Evolutionary conservation across 2,329 filamentous ascomycete genomes (phyloP), one percentile per base, ranked within the genome.

Genomic region (Cercospora sp.): DNA sequence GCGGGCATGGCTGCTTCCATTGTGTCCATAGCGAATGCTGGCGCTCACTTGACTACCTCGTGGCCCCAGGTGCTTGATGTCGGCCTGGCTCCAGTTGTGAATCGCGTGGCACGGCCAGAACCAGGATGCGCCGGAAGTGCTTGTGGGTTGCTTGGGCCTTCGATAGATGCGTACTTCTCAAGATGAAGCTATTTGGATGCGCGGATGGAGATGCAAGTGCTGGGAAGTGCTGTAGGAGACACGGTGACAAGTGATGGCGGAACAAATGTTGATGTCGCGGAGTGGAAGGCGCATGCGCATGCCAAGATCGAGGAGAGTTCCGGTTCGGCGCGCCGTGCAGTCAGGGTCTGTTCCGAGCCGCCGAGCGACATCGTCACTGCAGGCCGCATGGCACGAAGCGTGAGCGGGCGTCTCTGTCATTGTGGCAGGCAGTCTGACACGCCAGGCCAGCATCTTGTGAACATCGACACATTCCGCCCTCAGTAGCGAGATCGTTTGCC

Each of bases 1-100:
- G 48, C 48, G 33, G 63, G 30, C 9, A 66, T 68, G 1, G 57
- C 28, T 5, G 60, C 51, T 3, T 68, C 51, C 40, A 45, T 58
- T 3, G 51, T 51, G 18, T 23, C 7, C 48, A 28, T 58, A 7
- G 16, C 23, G 28, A 10, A 33, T 3, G 6, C 16, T 3, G 20
- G 26, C 53, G 53, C 53, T 30, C 26, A 28, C 26, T 20, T 30
- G 26, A 26, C 23, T 28, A 33, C 26, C 30, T 30, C 23, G 53
- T 31, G 16, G 26, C 20, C 12, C 23, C 26, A 57, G 53, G 13
- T 10, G 9, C 42, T 48, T 10, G 10, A 48, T 4, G 42, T 48
- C 1, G 18, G 10, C 20, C 45, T 23, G 45, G 16, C 12, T 26
- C 4, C 20, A 51, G 45, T 26, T 20, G 18, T 51, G 18, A 42